phyloP scores from a whole-genome alignment of 2,329 filamentous ascomycete species.

The Fusarium humuli region DNA sequence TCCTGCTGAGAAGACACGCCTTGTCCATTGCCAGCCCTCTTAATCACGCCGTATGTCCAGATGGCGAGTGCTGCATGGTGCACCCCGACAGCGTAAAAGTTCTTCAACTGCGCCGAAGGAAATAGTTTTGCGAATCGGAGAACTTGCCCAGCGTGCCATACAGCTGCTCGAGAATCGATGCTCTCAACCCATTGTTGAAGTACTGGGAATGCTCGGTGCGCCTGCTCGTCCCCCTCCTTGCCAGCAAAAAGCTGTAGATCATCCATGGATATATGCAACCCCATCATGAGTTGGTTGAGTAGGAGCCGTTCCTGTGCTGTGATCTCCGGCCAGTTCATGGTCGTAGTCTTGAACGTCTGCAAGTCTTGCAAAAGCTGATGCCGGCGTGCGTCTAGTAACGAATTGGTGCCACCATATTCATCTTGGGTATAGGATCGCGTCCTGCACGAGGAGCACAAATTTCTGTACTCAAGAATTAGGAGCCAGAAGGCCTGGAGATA shows the following conservation, averaged over 20 bases:
- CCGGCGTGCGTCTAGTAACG: slow-evolving; percentile 66
- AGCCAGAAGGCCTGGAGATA: slow-evolving; percentile 75
- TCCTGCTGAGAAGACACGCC: slow-evolving; percentile 52
- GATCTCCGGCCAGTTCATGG: slow-evolving; percentile 57
- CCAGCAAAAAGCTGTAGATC: slow-evolving; percentile 76
- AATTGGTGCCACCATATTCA: slow-evolving; percentile 54
- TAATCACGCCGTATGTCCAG: slow-evolving; percentile 76
- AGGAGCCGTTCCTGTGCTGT: slow-evolving; percentile 61
- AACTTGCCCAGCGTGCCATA: slow-evolving; percentile 77
- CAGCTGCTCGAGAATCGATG: slow-evolving; percentile 66
- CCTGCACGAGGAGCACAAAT: slow-evolving; percentile 64
- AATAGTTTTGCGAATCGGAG: slow-evolving; percentile 69
- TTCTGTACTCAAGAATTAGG: slow-evolving; percentile 73
- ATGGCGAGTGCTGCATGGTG: slow-evolving; percentile 76
- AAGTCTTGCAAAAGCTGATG: slow-evolving; percentile 72
- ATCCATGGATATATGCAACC: slow-evolving; percentile 72
- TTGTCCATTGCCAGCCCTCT: slow-evolving; percentile 54
- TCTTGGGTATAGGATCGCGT: slow-evolving; percentile 61
- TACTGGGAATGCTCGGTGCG: slow-evolving; percentile 67
- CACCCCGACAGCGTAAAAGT: slow-evolving; percentile 75
- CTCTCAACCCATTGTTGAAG: slow-evolving; percentile 70
- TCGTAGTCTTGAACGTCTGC: slow-evolving; percentile 58
- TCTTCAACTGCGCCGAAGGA: slow-evolving; percentile 65
- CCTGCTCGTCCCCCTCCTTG: slow-evolving; percentile 74
- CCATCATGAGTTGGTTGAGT: slow-evolving; percentile 69